Conservation (phyloP, 768 basidiomycete genomes). For the Termitomyces sp. region DNA sequence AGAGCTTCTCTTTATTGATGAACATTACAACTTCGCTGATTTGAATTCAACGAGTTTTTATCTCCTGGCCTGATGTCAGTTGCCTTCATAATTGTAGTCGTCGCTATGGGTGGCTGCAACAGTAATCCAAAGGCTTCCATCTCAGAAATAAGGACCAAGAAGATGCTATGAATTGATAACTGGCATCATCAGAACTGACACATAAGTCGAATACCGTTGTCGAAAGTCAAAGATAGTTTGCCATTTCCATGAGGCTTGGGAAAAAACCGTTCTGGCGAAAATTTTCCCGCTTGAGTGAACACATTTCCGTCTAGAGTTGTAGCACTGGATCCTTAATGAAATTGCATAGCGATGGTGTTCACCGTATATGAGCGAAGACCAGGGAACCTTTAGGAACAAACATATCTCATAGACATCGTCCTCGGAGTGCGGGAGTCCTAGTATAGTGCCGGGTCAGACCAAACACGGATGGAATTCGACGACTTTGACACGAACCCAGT, state of each 20-base stretch:
- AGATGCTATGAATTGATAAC: slow-evolving; percentile 7
- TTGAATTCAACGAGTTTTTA: slow-evolving; percentile 9
- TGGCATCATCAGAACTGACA: not conserved
- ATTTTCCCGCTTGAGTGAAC: slow-evolving; percentile 20
- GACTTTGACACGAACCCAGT: not conserved
- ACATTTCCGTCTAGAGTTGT: slow-evolving; percentile 23
- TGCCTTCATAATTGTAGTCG: slow-evolving; percentile 20
- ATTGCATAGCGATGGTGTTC: not conserved
- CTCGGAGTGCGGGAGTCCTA: too few species aligned
- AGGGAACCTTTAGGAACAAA: slow-evolving; percentile 17
- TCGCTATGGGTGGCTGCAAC: slow-evolving; percentile 23
- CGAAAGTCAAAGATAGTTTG: slow-evolving; percentile 26
- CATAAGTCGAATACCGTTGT: slow-evolving; percentile 16
- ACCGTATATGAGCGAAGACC: slow-evolving; percentile 17
- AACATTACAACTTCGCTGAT: not conserved
- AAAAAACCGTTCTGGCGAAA: slow-evolving; percentile 22
- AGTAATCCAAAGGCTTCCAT: slow-evolving; percentile 16
- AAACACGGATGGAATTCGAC: not conserved
- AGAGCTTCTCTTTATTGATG: not conserved
- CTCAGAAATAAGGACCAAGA: slow-evolving; percentile 22
- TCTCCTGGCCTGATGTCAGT: slow-evolving; percentile 21
- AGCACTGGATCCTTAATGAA: slow-evolving; percentile 12
- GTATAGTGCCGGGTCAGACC: not conserved
- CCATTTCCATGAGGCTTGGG: slow-evolving; percentile 14
- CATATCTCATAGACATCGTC: slow-evolving; percentile 20